A percentile compares a stretch with the other conserved stretches of the same genome.
Conservation (phyloP, 805 yeast species). For the Candida sanyiensis region DNA sequence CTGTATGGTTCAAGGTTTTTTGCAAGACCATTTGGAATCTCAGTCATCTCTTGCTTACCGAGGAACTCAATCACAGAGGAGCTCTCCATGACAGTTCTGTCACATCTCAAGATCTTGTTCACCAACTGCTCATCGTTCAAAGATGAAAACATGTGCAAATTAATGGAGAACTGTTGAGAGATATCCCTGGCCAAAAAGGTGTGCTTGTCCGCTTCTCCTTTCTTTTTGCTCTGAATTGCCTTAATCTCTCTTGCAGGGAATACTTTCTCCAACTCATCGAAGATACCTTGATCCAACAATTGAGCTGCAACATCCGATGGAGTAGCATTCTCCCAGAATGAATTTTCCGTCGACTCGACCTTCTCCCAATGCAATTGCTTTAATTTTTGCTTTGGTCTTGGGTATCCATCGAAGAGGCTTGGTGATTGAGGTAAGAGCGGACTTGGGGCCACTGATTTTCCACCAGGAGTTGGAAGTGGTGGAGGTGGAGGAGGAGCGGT, state of each 20-base stretch:
- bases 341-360: slow-evolving; percentile 73
- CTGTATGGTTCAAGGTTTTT: slow-evolving; percentile 78
- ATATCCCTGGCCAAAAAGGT: slow-evolving; percentile 75
- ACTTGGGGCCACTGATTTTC: slow-evolving; percentile 13
- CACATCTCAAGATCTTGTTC: slow-evolving; percentile 68
- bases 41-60: slow-evolving; percentile 66
- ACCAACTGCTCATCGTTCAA: slow-evolving; percentile 62
- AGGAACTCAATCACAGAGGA: slow-evolving; percentile 80
- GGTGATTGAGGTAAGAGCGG: slow-evolving; percentile 17
- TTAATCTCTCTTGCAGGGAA: slow-evolving; percentile 73
- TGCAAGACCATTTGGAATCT: slow-evolving; percentile 64
- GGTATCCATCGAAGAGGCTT: slow-evolving; percentile 11
- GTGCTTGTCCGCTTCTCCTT: slow-evolving; percentile 31
- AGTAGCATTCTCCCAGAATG: slow-evolving; percentile 75
- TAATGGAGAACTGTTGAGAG: slow-evolving; percentile 93
- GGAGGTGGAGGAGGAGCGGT: slow-evolving; percentile 28
- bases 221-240: slow-evolving; percentile 37
- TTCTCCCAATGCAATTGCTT: slow-evolving; percentile 98
- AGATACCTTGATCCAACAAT: slow-evolving; percentile 69
- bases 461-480: slow-evolving; percentile 18
- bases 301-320: slow-evolving; percentile 51
- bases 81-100: slow-evolving; percentile 60
- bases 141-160: slow-evolving; percentile 70
- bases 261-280: slow-evolving; percentile 76
- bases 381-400: slow-evolving; percentile 43